Evolutionary conservation across 192 early-diverging fungal species (phyloP).

Genomic region (Pilaira anomala): DNA sequence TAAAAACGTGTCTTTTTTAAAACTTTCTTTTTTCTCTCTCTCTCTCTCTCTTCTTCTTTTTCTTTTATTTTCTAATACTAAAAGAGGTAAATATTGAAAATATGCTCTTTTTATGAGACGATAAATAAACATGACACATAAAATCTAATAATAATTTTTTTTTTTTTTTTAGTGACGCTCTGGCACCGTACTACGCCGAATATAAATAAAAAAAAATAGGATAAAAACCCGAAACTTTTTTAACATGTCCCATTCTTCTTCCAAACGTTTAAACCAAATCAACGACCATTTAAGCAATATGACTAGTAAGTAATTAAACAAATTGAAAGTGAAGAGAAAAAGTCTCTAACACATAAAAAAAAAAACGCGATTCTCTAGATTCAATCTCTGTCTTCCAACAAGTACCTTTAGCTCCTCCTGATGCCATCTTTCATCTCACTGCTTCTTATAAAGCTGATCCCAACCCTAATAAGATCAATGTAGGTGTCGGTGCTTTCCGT

Average conservation of each 20-base stretch:
- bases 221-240: neutral
- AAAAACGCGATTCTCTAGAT: neutral
- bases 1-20: too few relatives aligned
- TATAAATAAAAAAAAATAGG: neutral
- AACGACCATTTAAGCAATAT: conserved; percentile 8
- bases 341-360: neutral
- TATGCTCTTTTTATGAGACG: too few relatives aligned
- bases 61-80: too few relatives aligned
- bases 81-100: too few relatives aligned
- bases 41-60: too few relatives aligned
- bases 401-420: conserved; percentile 68
- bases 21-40: too few relatives aligned
- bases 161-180: too few relatives aligned
- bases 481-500: conserved; percentile 96
- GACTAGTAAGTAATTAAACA: neutral
- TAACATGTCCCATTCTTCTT: conserved; percentile 4
- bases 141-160: too few relatives aligned
- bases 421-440: conserved; percentile 88
- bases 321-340: neutral
- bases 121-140: too few relatives aligned
- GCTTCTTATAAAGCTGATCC: conserved; percentile 80
- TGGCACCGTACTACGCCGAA: neutral
- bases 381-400: conserved; percentile 49
- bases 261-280: conserved; percentile 13
- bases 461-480: conserved; percentile 79